These are phyloP conservation scores for Gardenia jasminoides DNA, from an alignment of 257 asterid species.

Conservation along the genomic window DNA sequence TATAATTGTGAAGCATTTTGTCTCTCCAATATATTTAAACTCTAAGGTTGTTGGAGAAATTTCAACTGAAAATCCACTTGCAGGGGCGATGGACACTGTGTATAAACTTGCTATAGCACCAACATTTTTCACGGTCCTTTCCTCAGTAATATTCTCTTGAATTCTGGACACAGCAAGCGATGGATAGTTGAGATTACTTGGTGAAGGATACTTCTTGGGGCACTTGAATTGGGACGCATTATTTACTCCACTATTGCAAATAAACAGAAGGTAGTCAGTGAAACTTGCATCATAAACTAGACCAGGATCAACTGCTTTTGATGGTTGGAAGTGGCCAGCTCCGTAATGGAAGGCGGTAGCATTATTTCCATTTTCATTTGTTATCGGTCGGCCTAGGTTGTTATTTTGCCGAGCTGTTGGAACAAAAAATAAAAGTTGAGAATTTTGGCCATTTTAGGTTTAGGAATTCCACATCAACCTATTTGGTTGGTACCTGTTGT, in stretches of 20 bases:
- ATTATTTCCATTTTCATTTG: conserved; percentile 24
- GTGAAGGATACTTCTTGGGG: conserved; percentile 17
- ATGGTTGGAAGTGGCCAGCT: conserved; percentile 47
- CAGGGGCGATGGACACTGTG: conserved; percentile 17
- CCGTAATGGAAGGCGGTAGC: conserved; percentile 46
- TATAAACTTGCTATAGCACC: conserved; percentile 32
- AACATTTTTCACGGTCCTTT: conserved; percentile 51
- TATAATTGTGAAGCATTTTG: conserved; percentile 26
- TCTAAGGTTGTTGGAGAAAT: conserved; percentile 25
- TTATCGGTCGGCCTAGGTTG: too few relatives aligned
- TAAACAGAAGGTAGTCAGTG: conserved; percentile 39
- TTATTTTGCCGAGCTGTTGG: too few relatives aligned
- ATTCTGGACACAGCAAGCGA: conserved; percentile 35
- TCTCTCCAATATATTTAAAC: conserved; percentile 35
- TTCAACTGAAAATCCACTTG: conserved; percentile 30
- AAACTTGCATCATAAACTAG: conserved; percentile 48
- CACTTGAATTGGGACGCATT: conserved; percentile 19
- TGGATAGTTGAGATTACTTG: conserved; percentile 45
- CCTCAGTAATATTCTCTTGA: conserved; percentile 27
- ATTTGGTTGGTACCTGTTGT: conserved; percentile 85
- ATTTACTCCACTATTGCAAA: conserved; percentile 31
- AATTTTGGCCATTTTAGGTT: too few relatives aligned
- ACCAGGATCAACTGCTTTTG: conserved; percentile 54
- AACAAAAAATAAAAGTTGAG: too few relatives aligned
- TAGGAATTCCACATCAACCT: too few relatives aligned